Evolutionary conservation across 768 basidiomycete species (phyloP).

Genomic region (Suillus plorans): DNA sequence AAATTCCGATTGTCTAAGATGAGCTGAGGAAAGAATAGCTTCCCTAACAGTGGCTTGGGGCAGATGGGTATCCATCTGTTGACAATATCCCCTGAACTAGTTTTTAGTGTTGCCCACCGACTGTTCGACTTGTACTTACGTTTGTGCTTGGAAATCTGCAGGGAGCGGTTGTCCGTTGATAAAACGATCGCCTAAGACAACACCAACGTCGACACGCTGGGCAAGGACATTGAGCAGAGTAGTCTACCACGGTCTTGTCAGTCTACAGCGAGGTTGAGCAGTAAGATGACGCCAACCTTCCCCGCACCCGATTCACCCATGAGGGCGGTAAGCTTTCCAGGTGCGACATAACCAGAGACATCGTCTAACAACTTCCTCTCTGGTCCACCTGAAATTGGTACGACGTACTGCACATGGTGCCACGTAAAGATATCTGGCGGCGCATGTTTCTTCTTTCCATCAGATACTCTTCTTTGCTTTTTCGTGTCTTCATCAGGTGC

Average conservation of each 20-base stretch:
- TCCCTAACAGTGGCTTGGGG: slow-evolving; percentile 76
- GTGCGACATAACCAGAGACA: slow-evolving; percentile 77
- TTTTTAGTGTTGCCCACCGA: not conserved
- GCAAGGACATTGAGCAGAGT: slow-evolving; percentile 51
- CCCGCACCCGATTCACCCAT: slow-evolving; percentile 67
- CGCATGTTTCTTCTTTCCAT: slow-evolving; percentile 22
- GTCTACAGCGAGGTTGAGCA: slow-evolving; percentile 8
- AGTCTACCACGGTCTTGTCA: slow-evolving; percentile 31
- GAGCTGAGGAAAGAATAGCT: slow-evolving; percentile 76
- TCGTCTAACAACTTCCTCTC: slow-evolving; percentile 62
- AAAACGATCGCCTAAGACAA: slow-evolving; percentile 42
- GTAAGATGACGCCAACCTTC: slow-evolving; percentile 32
- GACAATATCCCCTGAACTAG: slow-evolving; percentile 69
- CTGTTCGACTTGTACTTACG: slow-evolving; percentile 27
- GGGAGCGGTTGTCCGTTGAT: slow-evolving; percentile 47
- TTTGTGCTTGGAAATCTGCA: slow-evolving; percentile 55
- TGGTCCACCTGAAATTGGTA: slow-evolving; percentile 32
- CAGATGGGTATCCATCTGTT: slow-evolving; percentile 84
- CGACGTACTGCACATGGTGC: slow-evolving; percentile 67
- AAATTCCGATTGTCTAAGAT: slow-evolving; percentile 68
- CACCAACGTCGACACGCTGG: slow-evolving; percentile 36
- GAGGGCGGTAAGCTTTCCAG: slow-evolving; percentile 75
- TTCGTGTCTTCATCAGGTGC: not conserved
- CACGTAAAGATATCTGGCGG: slow-evolving; percentile 75
- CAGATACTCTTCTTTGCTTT: not conserved